These are phyloP conservation scores for Trichoderma reesei DNA, from an alignment of 495 filamentous ascomycete species.

Conservation along the genomic window DNA sequence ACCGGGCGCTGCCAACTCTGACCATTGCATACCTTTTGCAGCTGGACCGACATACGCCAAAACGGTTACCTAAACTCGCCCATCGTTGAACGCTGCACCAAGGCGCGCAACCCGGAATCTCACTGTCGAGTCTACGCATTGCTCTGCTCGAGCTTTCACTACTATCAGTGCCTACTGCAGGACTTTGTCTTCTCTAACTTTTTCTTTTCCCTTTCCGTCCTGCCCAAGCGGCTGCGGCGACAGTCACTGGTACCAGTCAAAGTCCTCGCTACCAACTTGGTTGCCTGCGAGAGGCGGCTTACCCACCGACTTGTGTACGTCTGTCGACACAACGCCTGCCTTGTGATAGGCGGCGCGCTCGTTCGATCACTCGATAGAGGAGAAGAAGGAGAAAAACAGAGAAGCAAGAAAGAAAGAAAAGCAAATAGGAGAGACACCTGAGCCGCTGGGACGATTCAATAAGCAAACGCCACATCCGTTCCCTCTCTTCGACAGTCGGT, in stretches of 20 bases:
- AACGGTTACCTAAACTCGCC: background rate
- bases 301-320: conserved; percentile 6
- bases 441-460: background rate
- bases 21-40: conserved; percentile 4
- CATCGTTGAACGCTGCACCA: background rate
- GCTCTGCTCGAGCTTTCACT: background rate
- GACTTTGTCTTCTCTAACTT: background rate
- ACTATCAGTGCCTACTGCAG: background rate
- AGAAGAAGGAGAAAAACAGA: background rate
- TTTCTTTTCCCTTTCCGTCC: background rate
- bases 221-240: background rate
- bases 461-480: background rate
- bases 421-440: no score
- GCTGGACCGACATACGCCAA: background rate
- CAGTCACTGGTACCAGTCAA: background rate
- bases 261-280: background rate
- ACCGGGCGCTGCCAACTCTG: background rate
- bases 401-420: background rate
- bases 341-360: background rate
- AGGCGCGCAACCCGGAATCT: background rate
- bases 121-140: background rate
- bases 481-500: background rate
- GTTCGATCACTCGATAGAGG: background rate
- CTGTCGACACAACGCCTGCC: background rate
- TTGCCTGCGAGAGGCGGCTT: background rate